Evolutionary conservation across 164 flowering plant species (phyloP), one percentile per base, ranked within the genome.

Genomic region (Buxus sempervirens): DNA sequence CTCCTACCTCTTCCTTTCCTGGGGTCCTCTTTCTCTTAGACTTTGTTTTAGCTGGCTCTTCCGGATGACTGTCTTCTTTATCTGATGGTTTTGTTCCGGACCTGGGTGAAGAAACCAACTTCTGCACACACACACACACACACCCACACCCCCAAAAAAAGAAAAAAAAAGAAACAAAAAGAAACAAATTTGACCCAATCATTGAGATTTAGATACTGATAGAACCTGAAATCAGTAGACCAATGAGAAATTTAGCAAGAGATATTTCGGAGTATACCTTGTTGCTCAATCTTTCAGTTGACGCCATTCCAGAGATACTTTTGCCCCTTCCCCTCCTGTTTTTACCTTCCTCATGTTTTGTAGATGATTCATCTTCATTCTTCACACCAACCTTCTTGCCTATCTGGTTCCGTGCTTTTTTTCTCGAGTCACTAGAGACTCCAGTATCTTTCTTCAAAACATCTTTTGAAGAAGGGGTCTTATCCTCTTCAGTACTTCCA

Each of bases 1-100:
- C 54, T 22, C 78, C 10, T 75, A 83, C 91, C 68, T 82, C 79
- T 45, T 80, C 84, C 59, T 75, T 79, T 19, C 58, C 85, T 36
- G 82, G 70, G 54, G 80, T 69, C 25, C 78, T 81, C 70, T 82
- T 88, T 68, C 87, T 80, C 88, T 89, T 86, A 16, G 79, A 61
- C 48, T 62, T 68, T 25, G 76, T 69, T 68, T 64, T 79, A 6
- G 86, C 79, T 27, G 85, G 82, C 75, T 78, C 87, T 64, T 78
- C 82, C 56, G 64, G 2, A 0, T 63, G 74, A 28, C 55, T 62
- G 49, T 76, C 80, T 67, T 66, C 81, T 74, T 82, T 75, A 9
- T 23, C 26, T n/a, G 59, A 41, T 51, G 82, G 54, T 73, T 88
- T 86, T 73, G 62, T 21, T 15, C 66, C 69, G n/a, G 87, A 68